phyloP scores from a whole-genome alignment of 257 asterid genomes.

The Solanum corneliomulleri region DNA sequence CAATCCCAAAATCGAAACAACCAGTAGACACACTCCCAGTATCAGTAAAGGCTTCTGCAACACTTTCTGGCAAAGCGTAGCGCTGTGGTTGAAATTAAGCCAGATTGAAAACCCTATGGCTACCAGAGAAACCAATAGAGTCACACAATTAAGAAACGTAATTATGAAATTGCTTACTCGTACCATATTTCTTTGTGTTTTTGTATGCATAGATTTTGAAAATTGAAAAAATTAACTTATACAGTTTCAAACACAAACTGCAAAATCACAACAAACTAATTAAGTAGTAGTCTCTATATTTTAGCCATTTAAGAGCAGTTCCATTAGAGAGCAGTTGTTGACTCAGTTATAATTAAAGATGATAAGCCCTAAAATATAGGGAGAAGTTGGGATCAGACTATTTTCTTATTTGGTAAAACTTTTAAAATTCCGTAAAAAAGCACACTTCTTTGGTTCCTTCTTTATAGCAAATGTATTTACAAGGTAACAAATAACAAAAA shows the following conservation, averaged over 20 bases:
- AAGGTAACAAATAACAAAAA: too few relatives aligned
- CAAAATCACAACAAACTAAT: background rate
- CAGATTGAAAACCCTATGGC: slow-evolving; percentile 39
- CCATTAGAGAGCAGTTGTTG: background rate
- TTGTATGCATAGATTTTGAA: background rate
- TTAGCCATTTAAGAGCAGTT: background rate
- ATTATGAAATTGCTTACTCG: slow-evolving; percentile 51
- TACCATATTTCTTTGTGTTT: background rate
- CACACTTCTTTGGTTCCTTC: background rate
- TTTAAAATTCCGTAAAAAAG: background rate
- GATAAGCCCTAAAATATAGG: background rate
- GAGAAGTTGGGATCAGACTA: background rate
- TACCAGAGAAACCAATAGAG: slow-evolving; percentile 17
- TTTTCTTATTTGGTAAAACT: background rate
- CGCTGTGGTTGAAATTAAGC: slow-evolving; percentile 10
- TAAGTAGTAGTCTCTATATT: background rate
- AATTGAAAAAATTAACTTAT: background rate
- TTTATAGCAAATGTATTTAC: background rate
- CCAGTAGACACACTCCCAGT: slow-evolving; percentile 28
- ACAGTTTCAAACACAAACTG: background rate
- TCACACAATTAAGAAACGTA: slow-evolving; percentile 19
- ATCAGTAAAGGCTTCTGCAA: slow-evolving; percentile 36
- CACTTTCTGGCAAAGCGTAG: slow-evolving; percentile 32
- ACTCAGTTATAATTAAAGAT: background rate
- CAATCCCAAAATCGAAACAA: slow-evolving; percentile 35